Evolutionary conservation across 257 asterid genomes (phyloP).

Genomic region (Gentiana macrophylla): DNA sequence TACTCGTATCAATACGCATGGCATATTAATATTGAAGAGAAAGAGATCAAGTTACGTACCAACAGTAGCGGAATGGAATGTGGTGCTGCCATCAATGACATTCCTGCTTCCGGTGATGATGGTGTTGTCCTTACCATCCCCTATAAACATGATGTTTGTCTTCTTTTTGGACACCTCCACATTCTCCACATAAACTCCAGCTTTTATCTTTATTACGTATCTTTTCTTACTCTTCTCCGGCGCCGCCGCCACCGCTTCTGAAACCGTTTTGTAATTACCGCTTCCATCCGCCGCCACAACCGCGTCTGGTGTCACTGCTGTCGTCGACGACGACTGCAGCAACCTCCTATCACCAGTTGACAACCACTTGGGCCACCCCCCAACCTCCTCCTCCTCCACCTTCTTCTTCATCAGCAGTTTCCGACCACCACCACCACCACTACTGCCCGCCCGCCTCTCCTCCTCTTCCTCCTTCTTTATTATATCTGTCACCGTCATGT

Average conservation of each 20-base stretch:
- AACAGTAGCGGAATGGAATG: conserved; percentile 80
- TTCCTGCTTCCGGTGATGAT: conserved; percentile 64
- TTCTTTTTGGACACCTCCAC: conserved; percentile 59
- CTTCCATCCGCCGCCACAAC: conserved; percentile 89
- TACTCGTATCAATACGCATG: too few species aligned
- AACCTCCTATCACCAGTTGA: conserved; percentile 65
- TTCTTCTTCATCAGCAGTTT: conserved; percentile 13
- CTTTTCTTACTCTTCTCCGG: conserved; percentile 51
- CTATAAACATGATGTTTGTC: conserved; percentile 63
- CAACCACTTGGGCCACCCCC: conserved; percentile 70
- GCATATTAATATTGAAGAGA: background rate
- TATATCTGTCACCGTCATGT: conserved; percentile 57
- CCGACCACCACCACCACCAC: conserved; percentile 14
- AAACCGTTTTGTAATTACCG: conserved; percentile 51
- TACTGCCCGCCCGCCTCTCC: conserved; percentile 14
- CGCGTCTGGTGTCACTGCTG: conserved; percentile 42
- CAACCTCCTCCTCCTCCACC: conserved; percentile 6
- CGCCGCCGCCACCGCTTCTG: conserved; percentile 81
- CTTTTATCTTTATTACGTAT: conserved; percentile 56
- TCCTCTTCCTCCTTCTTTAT: background rate
- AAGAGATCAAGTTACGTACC: conserved; percentile 26
- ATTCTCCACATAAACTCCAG: conserved; percentile 71
- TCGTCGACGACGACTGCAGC: conserved; percentile 54
- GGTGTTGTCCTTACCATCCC: conserved; percentile 67
- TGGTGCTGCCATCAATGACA: conserved; percentile 63